Percentiles rank a stretch among this genome's conserved stretches.
These are phyloP conservation scores for Beauveria scarabaeidicola DNA, from an alignment of 2,329 filamentous ascomycete genomes.

Conservation along the genomic window DNA sequence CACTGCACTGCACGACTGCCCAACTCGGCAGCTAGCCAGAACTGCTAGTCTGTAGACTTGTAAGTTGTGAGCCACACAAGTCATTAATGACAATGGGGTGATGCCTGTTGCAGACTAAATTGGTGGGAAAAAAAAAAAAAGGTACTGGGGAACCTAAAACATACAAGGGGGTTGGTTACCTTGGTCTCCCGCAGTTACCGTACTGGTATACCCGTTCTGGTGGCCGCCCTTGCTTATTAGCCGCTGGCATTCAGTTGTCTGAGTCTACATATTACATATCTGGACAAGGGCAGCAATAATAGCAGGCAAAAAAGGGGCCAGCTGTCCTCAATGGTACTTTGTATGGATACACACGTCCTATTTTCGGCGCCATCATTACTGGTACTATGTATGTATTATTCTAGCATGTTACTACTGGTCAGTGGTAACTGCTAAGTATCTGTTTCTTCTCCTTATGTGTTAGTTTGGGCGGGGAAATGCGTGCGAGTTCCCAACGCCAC, in stretches of 20 bases:
- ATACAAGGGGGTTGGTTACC: not conserved
- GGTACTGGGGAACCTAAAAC: slow-evolving; percentile 9
- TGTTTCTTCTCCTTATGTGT: not conserved
- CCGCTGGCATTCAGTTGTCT: no score
- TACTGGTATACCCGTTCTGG: no score
- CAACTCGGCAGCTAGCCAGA: slow-evolving; percentile 10
- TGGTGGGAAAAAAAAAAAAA: not conserved
- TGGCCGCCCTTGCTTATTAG: no score
- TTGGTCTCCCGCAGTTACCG: not conserved
- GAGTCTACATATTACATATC: no score
- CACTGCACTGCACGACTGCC: slow-evolving; percentile 5
- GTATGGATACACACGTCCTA: no score
- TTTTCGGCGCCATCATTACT: no score
- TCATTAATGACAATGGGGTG: slow-evolving; percentile 9
- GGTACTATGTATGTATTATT: no score
- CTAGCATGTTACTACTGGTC: no score
- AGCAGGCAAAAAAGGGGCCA: no score
- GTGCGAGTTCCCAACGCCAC: not conserved
- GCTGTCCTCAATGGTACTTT: no score
- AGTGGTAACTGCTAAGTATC: no score
- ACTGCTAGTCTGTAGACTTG: not conserved
- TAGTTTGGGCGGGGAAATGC: not conserved
- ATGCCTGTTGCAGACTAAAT: not conserved
- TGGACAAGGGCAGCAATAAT: no score
- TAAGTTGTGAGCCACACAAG: slow-evolving; percentile 1